A percentile compares a stretch with the other conserved stretches of the same genome.
Conservation (phyloP, 495 filamentous ascomycete species). For the Penicillium verhagenii region DNA sequence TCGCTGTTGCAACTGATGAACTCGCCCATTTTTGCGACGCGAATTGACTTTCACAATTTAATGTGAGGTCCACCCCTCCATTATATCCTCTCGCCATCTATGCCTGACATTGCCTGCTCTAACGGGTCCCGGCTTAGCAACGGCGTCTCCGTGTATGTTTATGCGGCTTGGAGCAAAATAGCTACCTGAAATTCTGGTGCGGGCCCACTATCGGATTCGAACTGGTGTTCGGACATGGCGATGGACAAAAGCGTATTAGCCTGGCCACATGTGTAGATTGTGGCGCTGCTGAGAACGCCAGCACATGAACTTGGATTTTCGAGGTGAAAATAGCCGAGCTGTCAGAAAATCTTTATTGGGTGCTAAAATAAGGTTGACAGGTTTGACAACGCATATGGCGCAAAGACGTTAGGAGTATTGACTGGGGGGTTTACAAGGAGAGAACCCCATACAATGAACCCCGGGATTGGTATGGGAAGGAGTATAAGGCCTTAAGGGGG, state of each 20-base stretch:
- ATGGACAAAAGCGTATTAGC: not conserved
- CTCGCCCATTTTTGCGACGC: conserved; percentile 5
- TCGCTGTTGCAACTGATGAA: conserved; percentile 1
- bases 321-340: not conserved
- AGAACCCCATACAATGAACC: too few species aligned
- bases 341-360: not conserved
- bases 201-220: not conserved
- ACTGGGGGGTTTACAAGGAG: not conserved
- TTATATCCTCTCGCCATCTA: not conserved
- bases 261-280: not conserved
- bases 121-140: not conserved
- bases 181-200: not conserved
- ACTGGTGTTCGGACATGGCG: conserved; percentile 6
- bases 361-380: not conserved
- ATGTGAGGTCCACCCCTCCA: not conserved
- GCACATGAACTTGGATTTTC: not conserved
- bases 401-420: not conserved
- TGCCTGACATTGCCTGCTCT: not conserved
- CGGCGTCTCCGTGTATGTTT: conserved; percentile 8
- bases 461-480: too few species aligned
- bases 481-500: too few species aligned
- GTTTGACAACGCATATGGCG: not conserved
- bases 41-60: not conserved
- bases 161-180: conserved; percentile 5
- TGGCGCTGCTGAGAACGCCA: conserved; percentile 8